Conservation (phyloP, 768 basidiomycete genomes). For the Trametes cinnabarina region DNA sequence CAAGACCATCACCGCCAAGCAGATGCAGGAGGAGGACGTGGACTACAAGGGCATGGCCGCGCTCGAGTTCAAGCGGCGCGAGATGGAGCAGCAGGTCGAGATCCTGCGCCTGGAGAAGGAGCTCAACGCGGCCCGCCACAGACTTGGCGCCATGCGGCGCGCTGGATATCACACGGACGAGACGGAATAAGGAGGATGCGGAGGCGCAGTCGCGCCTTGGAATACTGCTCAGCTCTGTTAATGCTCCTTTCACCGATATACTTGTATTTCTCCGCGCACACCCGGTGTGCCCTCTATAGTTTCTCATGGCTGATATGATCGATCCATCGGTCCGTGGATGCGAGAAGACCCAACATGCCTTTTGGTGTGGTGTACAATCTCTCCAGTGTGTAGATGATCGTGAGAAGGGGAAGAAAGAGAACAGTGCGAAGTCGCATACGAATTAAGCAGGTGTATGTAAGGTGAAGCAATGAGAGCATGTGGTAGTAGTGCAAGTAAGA, state of each 20-base stretch:
- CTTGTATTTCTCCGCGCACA: slow-evolving; percentile 2
- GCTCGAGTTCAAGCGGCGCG: slow-evolving; percentile 93
- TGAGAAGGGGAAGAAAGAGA: not conserved
- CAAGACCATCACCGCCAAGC: slow-evolving; percentile 88
- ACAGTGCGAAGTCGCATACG: not conserved
- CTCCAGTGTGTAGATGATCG: not conserved
- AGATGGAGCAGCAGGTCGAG: slow-evolving; percentile 99
- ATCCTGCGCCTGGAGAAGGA: slow-evolving; percentile 97
- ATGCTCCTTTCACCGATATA: not conserved
- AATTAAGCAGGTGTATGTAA: slow-evolving; percentile 6
- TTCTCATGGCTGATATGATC: not conserved
- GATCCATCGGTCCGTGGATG: not conserved
- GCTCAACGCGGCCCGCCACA: slow-evolving; percentile 79
- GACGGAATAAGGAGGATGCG: slow-evolving; percentile 25
- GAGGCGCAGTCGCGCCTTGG: not conserved
- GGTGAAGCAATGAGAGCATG: not conserved
- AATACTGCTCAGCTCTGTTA: not conserved
- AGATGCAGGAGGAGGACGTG: slow-evolving; percentile 74
- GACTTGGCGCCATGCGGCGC: slow-evolving; percentile 79
- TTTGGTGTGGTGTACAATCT: slow-evolving; percentile 3
- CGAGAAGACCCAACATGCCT: not conserved
- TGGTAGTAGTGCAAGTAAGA: slow-evolving; percentile 1
- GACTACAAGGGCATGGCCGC: slow-evolving; percentile 89
- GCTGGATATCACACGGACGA: slow-evolving; percentile 90
- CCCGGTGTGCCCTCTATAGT: not conserved